Conservation (phyloP, 495 filamentous ascomycete genomes). For the Niebla homalea region DNA sequence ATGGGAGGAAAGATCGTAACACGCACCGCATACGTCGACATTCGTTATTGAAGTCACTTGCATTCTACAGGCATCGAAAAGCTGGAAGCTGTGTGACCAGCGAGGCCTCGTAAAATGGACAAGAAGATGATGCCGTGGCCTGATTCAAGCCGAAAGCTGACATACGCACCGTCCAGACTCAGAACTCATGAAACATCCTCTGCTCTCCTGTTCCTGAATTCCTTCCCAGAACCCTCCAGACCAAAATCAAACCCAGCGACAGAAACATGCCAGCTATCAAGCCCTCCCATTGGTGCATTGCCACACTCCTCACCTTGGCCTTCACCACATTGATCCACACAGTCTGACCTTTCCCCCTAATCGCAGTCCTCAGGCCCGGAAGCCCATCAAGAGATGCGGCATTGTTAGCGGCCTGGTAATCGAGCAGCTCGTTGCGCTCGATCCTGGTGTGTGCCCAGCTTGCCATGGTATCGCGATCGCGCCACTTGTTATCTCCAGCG, state of each 20-base stretch:
- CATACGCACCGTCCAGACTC: too few relatives aligned
- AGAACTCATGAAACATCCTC: too few relatives aligned
- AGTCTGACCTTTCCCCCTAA: conserved; percentile 14
- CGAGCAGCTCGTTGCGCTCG: conserved; percentile 25
- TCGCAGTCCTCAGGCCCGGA: conserved; percentile 34
- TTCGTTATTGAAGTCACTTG: too few relatives aligned
- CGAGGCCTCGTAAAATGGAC: too few relatives aligned
- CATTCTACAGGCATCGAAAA: too few relatives aligned
- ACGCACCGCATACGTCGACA: too few relatives aligned
- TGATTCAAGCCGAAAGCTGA: too few relatives aligned
- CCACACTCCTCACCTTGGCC: conserved; percentile 20
- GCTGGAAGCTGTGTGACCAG: too few relatives aligned
- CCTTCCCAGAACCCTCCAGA: not conserved
- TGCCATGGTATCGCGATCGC: conserved; percentile 33
- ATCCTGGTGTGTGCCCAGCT: conserved; percentile 30
- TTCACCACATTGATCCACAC: conserved; percentile 19
- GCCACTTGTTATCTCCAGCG: not conserved
- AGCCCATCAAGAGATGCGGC: conserved; percentile 38
- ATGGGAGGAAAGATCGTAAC: too few relatives aligned
- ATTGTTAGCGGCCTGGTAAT: conserved; percentile 38
- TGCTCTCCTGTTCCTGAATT: not conserved
- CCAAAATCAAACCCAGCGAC: conserved; percentile 16
- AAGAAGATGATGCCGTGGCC: too few relatives aligned
- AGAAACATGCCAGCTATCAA: conserved; percentile 23
- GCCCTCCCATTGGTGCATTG: conserved; percentile 20